These are phyloP conservation scores for Chlamydomonas sp. DNA, from an alignment of 139 green algal species.

Conservation along the genomic window DNA sequence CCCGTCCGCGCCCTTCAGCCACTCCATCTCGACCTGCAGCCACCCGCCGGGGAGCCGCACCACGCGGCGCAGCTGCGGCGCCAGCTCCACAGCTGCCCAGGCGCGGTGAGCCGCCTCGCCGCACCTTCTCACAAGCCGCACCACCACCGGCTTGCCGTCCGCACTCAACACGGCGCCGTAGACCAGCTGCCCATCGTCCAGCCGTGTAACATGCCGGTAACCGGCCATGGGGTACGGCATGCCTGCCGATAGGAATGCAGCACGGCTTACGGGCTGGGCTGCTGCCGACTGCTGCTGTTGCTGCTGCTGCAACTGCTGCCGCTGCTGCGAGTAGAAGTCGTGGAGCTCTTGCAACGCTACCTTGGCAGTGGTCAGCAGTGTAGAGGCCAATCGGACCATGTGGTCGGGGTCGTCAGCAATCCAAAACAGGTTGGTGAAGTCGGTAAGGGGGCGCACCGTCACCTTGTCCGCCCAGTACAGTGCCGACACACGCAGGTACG, in stretches of 20 bases:
- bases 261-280: too few species aligned
- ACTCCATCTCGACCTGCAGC: not conserved
- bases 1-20: not conserved
- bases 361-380: not conserved
- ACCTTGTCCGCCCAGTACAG: not conserved
- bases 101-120: not conserved
- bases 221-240: not conserved
- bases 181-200: too few species aligned
- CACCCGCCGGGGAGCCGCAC: not conserved
- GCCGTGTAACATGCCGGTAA: not conserved
- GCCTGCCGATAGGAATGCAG: not conserved
- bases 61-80: not conserved
- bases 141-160: not conserved
- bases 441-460: not conserved
- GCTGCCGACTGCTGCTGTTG: not conserved
- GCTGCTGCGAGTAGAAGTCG: not conserved
- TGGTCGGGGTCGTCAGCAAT: not conserved
- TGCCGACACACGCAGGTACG: not conserved
- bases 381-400: not conserved
- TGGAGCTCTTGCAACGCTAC: not conserved
- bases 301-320: not conserved
- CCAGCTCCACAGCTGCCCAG: not conserved
- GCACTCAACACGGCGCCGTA: not conserved
- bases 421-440: not conserved
- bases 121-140: not conserved